Percentiles rank a stretch among this genome's conserved stretches.
These are phyloP conservation scores for Xylaria sp. DNA, from an alignment of 2,329 filamentous ascomycete genomes.

Conservation along the genomic window DNA sequence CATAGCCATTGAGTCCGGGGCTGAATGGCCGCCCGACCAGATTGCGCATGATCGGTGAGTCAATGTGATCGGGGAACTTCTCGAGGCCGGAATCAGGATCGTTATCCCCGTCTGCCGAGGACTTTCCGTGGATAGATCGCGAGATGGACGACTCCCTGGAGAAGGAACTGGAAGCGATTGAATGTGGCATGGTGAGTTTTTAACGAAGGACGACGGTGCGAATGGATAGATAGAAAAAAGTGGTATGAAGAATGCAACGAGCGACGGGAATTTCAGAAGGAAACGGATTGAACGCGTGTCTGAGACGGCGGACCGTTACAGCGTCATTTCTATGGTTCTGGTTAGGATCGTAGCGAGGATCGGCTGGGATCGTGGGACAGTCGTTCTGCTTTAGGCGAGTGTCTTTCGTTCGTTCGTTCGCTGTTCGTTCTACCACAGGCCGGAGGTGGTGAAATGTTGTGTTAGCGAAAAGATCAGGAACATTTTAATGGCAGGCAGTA, in stretches of 20 bases:
- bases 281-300: constrained; percentile 19
- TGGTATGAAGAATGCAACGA: constrained; percentile 23
- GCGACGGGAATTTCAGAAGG: constrained; percentile 23
- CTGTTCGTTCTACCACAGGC: not conserved
- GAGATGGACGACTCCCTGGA: constrained; percentile 31
- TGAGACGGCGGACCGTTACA: constrained; percentile 21
- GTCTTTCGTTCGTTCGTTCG: not conserved
- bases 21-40: constrained; percentile 26
- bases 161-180: constrained; percentile 31
- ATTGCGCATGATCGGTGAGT: constrained; percentile 31
- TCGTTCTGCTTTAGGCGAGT: not conserved
- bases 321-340: constrained; percentile 24
- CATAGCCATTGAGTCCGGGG: constrained; percentile 30
- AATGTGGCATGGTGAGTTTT: constrained; percentile 30
- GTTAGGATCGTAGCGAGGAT: constrained; percentile 3
- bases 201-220: constrained; percentile 6
- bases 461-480: not conserved
- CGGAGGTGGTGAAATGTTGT: not conserved
- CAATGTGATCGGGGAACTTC: constrained; percentile 34
- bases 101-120: constrained; percentile 23
- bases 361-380: not conserved
- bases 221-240: constrained; percentile 13
- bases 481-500: not conserved
- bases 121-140: constrained; percentile 27
- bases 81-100: constrained; percentile 30